Base-by-base conservation (phyloP, 2,329 filamentous ascomycete species). In the Keithomyces neogunnii region DNA sequence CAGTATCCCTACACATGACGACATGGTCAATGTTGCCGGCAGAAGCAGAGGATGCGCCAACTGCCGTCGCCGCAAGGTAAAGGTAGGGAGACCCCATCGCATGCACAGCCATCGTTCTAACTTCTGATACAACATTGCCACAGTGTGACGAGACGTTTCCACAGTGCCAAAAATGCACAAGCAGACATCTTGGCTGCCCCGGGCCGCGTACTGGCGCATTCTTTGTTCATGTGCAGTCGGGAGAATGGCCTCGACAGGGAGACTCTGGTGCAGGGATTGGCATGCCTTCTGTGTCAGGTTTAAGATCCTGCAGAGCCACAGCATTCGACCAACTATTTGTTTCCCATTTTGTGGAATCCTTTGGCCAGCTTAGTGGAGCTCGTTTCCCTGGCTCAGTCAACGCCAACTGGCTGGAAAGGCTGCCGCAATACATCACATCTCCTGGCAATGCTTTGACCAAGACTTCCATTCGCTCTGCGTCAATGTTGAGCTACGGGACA, bases 11-110 rank as follows among this genome's bases (percentile, higher is more conserved):
- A 43, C 40, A 43, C n/a, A n/a, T 45, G 42, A 10, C 10, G 30
- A 19, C 45, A 55, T 56, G 55, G 55, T 56, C 26, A 56, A 56
- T 44, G 49, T 56, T 31, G 36, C 55, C n/a, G 55, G 55, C 5
- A 49, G 53, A 50, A 56, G 55, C 49, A 56, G 47, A 51, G 55
- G 55, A 19, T 56, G 55, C 39, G 55, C 50, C 30, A 51, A 46
- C 2, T 56, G 55, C 46, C 55, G 55, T 13, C 39, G 38, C 11
- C 50, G 50, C 29, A 56, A 52, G 38, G 51, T 56, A 28, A 56
- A 56, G 53, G 55, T 55, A 36, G 8, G 45, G n/a, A 6, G 33
- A 35, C 33, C 33, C 6, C 2, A 35, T 35, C 6, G 11, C 33
- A 19, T 19, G 19, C 19, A 19, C 19, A 19, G 19, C 19, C 19